Conservation (phyloP, 306 rosid genomes). For the Acacia crassicarpa region DNA sequence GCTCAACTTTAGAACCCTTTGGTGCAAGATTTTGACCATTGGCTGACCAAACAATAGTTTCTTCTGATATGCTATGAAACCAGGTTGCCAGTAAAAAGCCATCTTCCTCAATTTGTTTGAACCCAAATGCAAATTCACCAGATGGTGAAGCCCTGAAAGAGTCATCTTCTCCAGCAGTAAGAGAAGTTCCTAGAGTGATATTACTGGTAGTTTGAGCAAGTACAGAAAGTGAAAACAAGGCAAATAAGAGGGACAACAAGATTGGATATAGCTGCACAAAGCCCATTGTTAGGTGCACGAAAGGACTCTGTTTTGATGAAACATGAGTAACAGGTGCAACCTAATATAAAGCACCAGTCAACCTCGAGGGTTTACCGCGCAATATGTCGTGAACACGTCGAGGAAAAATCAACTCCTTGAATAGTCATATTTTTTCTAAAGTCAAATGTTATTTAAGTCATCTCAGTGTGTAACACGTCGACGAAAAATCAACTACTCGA, state of each 20-base stretch:
- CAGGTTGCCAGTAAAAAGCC: constrained; percentile 49
- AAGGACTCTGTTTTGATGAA: neutral
- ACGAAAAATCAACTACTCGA: too few relatives aligned
- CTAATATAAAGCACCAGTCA: too few relatives aligned
- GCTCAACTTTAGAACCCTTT: constrained; percentile 39
- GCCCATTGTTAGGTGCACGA: neutral
- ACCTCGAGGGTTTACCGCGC: too few relatives aligned
- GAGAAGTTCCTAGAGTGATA: constrained; percentile 26
- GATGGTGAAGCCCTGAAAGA: constrained; percentile 33
- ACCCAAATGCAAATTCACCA: constrained; percentile 54
- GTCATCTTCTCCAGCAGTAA: constrained; percentile 19
- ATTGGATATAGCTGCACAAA: neutral
- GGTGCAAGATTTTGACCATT: constrained; percentile 9
- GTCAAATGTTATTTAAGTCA: too few relatives aligned
- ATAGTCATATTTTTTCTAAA: too few relatives aligned
- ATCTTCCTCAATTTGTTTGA: constrained; percentile 1
- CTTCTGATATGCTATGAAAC: constrained; percentile 42
- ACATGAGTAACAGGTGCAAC: neutral
- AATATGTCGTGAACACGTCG: too few relatives aligned
- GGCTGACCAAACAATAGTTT: constrained; percentile 50
- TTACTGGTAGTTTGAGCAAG: constrained; percentile 23
- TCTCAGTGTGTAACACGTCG: too few relatives aligned
- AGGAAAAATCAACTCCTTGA: too few relatives aligned
- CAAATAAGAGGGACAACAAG: neutral
- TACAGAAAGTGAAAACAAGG: neutral